Evolutionary conservation across 2,329 filamentous ascomycete species (phyloP).

Genomic region (Calonectria pteridis): DNA sequence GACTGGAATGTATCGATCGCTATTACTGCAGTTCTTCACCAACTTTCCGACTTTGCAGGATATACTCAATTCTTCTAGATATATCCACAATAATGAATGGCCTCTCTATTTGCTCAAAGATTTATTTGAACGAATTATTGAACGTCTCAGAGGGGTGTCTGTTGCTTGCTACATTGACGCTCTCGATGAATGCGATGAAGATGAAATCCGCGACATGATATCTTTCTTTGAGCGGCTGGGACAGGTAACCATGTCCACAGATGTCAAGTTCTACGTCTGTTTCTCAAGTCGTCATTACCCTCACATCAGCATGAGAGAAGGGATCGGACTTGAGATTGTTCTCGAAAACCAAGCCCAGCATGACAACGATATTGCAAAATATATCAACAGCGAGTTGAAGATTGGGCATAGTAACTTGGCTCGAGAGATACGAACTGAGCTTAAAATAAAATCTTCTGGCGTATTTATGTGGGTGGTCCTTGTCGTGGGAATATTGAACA

Average conservation of each 20-base stretch:
- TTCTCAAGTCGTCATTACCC: neutral
- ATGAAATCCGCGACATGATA: neutral
- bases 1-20: slow-evolving; percentile 62
- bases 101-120: neutral
- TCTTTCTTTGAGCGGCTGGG: neutral
- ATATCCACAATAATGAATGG: too few species aligned
- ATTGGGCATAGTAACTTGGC: neutral
- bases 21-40: slow-evolving; percentile 61
- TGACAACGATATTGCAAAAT: neutral
- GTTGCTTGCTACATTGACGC: neutral
- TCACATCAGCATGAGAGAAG: neutral
- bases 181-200: neutral
- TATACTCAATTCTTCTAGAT: slow-evolving; percentile 46
- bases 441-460: neutral
- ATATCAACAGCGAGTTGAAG: neutral
- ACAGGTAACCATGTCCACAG: neutral
- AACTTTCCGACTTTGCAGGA: slow-evolving; percentile 24
- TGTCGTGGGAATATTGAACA: neutral
- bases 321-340: neutral
- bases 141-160: neutral
- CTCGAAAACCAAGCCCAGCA: neutral
- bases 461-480: neutral
- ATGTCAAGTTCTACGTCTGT: neutral
- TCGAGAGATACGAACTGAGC: neutral
- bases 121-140: neutral